These are phyloP conservation scores for Ciborinia camelliae DNA, from an alignment of 2,329 filamentous ascomycete genomes.

Conservation along the genomic window DNA sequence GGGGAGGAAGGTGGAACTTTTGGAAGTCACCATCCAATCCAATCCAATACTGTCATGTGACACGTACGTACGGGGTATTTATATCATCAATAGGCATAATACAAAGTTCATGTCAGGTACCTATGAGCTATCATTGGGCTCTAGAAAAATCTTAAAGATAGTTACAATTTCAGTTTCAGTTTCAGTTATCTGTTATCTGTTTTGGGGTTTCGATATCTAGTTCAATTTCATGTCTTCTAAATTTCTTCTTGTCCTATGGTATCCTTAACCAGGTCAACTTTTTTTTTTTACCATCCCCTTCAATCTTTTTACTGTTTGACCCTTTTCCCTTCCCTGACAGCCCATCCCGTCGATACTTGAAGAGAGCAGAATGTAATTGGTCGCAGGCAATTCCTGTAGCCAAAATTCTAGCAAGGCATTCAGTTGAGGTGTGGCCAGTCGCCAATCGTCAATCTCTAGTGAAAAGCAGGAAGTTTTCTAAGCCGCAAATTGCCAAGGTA, in stretches of 20 bases:
- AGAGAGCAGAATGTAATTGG: background rate
- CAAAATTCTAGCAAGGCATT: background rate
- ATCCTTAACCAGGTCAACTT: background rate
- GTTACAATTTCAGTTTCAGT: too few relatives aligned
- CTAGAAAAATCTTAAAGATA: background rate
- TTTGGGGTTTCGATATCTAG: too few relatives aligned
- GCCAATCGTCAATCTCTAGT: background rate
- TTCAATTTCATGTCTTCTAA: background rate
- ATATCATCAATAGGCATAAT: too few relatives aligned
- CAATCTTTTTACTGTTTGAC: background rate
- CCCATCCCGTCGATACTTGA: background rate
- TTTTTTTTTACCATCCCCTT: background rate
- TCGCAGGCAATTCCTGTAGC: background rate
- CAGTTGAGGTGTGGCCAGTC: background rate
- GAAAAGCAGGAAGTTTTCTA: background rate
- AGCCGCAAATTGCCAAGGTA: background rate
- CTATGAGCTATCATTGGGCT: constrained; percentile 2
- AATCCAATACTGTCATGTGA: background rate
- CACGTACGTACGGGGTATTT: too few relatives aligned
- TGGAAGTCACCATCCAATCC: background rate
- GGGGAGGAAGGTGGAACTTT: too few relatives aligned
- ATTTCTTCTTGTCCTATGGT: background rate
- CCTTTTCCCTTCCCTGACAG: background rate
- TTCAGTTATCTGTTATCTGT: too few relatives aligned
- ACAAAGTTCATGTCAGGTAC: constrained; percentile 6